Conservation (phyloP, 2,329 filamentous ascomycete species). For the Furcasterigmium furcatum region DNA sequence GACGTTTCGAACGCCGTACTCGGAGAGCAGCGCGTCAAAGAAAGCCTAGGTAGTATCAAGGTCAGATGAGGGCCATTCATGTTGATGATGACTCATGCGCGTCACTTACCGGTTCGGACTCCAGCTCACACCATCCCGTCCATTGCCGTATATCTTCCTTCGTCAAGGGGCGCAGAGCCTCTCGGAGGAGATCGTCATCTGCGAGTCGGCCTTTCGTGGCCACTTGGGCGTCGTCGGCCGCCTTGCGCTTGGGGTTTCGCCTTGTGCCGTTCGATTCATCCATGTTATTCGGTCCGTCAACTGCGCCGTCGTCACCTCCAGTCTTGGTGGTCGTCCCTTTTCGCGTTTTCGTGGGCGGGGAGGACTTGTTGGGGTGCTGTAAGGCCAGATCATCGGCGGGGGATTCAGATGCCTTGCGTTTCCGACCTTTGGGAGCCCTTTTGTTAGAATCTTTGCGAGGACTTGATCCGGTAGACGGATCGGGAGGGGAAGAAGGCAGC, state of each 20-base stretch:
- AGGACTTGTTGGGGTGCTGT: no score
- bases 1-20: slow-evolving; percentile 72
- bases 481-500: no score
- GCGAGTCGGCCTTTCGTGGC: slow-evolving; percentile 16
- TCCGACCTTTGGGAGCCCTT: no score
- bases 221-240: slow-evolving; percentile 26
- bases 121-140: slow-evolving; percentile 78
- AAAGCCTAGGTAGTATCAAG: slow-evolving; percentile 57
- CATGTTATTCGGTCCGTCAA: neutral
- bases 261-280: slow-evolving; percentile 13
- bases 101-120: slow-evolving; percentile 75
- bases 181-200: slow-evolving; percentile 37
- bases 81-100: neutral
- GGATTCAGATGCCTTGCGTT: no score
- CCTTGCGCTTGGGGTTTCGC: slow-evolving; percentile 43
- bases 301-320: no score
- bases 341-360: no score
- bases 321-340: no score
- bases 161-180: slow-evolving; percentile 43
- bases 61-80: neutral
- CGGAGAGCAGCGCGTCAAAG: slow-evolving; percentile 80
- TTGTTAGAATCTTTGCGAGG: no score
- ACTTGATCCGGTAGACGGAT: no score
- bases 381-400: no score
- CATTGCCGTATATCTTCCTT: slow-evolving; percentile 56